phyloP scores from a whole-genome alignment of 2,329 filamentous ascomycete species.

The Amauroascus niger region DNA sequence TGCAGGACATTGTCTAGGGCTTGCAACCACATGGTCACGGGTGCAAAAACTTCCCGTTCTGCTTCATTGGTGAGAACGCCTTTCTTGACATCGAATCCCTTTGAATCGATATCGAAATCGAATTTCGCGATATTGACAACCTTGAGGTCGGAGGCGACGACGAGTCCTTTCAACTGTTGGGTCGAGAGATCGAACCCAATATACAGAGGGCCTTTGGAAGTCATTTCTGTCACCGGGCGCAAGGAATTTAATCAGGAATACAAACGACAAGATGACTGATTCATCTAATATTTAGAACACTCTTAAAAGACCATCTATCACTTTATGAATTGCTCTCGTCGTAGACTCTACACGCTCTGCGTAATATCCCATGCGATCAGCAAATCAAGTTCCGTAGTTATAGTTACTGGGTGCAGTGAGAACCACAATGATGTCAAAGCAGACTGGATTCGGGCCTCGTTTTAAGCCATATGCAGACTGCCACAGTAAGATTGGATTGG shows the following conservation, averaged over 20 bases:
- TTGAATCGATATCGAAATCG: conserved; percentile 82
- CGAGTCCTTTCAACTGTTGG: conserved; percentile 89
- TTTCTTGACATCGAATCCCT: conserved; percentile 70
- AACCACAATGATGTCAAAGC: conserved; percentile 2
- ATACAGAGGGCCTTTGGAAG: conserved; percentile 54
- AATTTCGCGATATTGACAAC: conserved; percentile 79
- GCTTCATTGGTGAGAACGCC: conserved; percentile 73
- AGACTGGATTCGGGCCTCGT: not conserved
- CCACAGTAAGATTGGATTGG: not conserved
- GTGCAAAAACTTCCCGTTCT: conserved; percentile 84
- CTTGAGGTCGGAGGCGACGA: conserved; percentile 72
- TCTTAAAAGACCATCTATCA: not conserved
- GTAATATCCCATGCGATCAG: not conserved
- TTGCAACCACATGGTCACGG: conserved; percentile 90
- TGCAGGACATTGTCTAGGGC: conserved; percentile 75
- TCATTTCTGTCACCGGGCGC: conserved; percentile 4
- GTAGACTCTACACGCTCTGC: not conserved
- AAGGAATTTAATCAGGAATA: not conserved
- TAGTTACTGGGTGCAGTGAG: not conserved
- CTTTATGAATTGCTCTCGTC: not conserved
- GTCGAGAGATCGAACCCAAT: conserved; percentile 94
- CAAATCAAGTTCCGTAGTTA: conserved; percentile 1
- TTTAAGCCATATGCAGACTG: not conserved
- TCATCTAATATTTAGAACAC: not conserved
- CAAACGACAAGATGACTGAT: not conserved